Conservation (phyloP, 192 early-diverging fungal species). For the Linnemannia elongata region DNA sequence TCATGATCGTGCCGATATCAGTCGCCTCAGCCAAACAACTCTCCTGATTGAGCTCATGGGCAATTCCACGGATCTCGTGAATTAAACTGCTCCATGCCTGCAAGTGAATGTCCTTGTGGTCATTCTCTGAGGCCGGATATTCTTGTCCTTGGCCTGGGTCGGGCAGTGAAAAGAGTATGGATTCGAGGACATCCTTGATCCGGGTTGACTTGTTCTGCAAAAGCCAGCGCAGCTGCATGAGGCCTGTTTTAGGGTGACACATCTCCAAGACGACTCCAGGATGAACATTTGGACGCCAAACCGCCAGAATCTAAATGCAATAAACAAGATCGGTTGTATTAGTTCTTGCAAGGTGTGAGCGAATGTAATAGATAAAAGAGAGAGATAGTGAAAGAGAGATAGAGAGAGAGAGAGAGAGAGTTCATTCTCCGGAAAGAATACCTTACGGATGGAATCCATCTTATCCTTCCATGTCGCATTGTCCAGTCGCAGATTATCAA, state of each 20-base stretch:
- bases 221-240: slow-evolving; percentile 40
- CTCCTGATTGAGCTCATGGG: background rate
- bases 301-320: slow-evolving; percentile 27
- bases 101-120: background rate
- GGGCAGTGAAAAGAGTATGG: slow-evolving; percentile 26
- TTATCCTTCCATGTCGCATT: slow-evolving; percentile 14
- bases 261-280: slow-evolving; percentile 22
- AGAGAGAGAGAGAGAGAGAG: slow-evolving; percentile 10
- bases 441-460: slow-evolving; percentile 31
- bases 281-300: slow-evolving; percentile 24
- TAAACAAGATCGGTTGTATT: background rate
- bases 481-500: slow-evolving; percentile 15
- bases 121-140: background rate
- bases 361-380: background rate
- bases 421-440: background rate
- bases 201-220: slow-evolving; percentile 7
- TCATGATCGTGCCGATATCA: background rate
- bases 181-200: slow-evolving; percentile 33
- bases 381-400: no score
- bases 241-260: slow-evolving; percentile 17
- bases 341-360: background rate
- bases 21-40: slow-evolving; percentile 12
- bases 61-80: slow-evolving; percentile 24
- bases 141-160: background rate
- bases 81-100: slow-evolving; percentile 30